Evolutionary conservation across 2,329 filamentous ascomycete species (phyloP), one percentile per base, ranked within the genome.

Genomic region (Sphaerulina vaccinii): DNA sequence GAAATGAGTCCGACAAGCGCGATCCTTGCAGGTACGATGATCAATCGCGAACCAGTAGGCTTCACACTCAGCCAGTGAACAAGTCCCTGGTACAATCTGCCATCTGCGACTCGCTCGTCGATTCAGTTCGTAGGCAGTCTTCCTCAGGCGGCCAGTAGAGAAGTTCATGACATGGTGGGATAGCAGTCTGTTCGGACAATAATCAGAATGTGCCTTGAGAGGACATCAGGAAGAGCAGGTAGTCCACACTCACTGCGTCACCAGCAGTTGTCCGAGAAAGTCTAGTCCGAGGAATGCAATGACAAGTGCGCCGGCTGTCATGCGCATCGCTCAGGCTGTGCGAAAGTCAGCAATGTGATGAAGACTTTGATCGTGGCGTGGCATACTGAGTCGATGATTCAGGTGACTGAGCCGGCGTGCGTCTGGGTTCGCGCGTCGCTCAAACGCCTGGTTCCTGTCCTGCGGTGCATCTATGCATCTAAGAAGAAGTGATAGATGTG

Each of bases 11-110:
- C 35, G 33, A 32, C 45, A 48, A 2, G 11, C 27, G 13, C 45
- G 13, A 1, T 33, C 45, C 11, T 35, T 41, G 18, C 45, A 48
- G 45, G 21, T 48, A 6, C 36, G 36, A 18, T 40, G 16, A 11
- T 48, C 45, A 22, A 48, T 24, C 9, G 45, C 45, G 27, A 48
- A 48, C 45, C 45, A 48, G 11, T 39, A 48, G 3, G 45, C 45
- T 23, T 40, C 45, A 27, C 45, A 48, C 29, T 48, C 45, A 7
- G 24, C 45, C 36, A 48, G 3, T 5, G 35, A 39, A 27, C 45
- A 48, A 1, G 45, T 48, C 5, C 45, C 45, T 1, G 45, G 45
- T 13, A 48, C 45, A 24, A 48, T 48, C 36, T 39, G 35, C 45
- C 35, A 40, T 40, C 40, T 19, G 19, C 45, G 36, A 29, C 45